phyloP scores from a whole-genome alignment of 2,329 filamentous ascomycete genomes.

The Capronia coronata region DNA sequence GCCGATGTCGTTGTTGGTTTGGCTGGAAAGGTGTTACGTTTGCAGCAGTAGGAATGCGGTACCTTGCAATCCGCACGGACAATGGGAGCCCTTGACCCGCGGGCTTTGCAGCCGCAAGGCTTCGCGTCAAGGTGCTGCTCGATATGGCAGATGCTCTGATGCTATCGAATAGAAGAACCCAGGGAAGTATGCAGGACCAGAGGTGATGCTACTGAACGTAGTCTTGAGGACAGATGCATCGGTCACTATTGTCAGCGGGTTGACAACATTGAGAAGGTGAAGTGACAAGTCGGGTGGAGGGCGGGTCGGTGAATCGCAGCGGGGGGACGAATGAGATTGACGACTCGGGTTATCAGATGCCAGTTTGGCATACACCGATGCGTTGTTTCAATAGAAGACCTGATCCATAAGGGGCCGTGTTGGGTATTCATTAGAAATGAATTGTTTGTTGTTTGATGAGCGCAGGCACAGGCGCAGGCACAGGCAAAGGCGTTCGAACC shows the following conservation, averaged over 20 bases:
- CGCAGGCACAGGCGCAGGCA: slow-evolving; percentile 10
- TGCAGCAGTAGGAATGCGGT: slow-evolving; percentile 15
- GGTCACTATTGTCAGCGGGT: slow-evolving; percentile 4
- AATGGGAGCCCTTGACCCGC: slow-evolving; percentile 1
- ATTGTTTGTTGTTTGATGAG: slow-evolving; percentile 4
- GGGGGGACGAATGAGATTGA: slow-evolving; percentile 7
- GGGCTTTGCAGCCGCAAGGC: slow-evolving; percentile 17
- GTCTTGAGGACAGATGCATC: slow-evolving; percentile 3
- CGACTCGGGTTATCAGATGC: slow-evolving; percentile 5
- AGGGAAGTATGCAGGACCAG: neutral
- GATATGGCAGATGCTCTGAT: neutral
- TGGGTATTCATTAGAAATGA: neutral
- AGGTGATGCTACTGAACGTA: neutral
- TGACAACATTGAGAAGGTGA: slow-evolving; percentile 7
- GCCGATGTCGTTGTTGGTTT: neutral
- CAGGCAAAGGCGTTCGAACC: no score
- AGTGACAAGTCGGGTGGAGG: slow-evolving; percentile 19
- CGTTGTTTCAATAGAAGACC: slow-evolving; percentile 10
- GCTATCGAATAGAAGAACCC: neutral
- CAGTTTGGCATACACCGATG: slow-evolving; percentile 2
- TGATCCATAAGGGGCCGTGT: neutral
- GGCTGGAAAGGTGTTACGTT: slow-evolving; percentile 12
- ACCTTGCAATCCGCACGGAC: slow-evolving; percentile 17
- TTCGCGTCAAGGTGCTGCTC: slow-evolving; percentile 4
- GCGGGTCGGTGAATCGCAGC: slow-evolving; percentile 2